These are phyloP conservation scores for Bruguiera parviflora DNA, from an alignment of 345 rosid species.

Conservation along the genomic window DNA sequence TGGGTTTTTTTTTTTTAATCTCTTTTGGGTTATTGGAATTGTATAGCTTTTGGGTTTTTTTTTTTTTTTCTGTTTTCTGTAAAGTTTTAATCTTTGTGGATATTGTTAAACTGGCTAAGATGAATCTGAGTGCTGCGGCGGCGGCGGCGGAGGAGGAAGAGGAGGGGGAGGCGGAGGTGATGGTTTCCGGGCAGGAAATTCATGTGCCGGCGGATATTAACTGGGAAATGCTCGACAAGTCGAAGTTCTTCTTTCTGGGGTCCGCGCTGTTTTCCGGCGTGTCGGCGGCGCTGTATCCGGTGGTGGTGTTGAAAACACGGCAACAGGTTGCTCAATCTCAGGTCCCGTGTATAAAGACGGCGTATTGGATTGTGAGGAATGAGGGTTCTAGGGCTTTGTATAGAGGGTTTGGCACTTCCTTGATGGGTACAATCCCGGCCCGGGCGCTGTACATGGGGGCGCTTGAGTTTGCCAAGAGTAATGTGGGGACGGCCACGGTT, in stretches of 20 bases:
- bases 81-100: constrained; percentile 4
- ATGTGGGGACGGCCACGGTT: constrained; percentile 65
- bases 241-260: constrained; percentile 82
- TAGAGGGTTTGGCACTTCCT: constrained; percentile 84
- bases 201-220: constrained; percentile 65
- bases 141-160: not conserved
- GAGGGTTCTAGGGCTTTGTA: constrained; percentile 82
- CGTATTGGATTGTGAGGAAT: constrained; percentile 45
- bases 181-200: constrained; percentile 41
- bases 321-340: constrained; percentile 67
- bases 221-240: constrained; percentile 91
- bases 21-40: not conserved
- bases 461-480: constrained; percentile 80
- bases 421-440: constrained; percentile 92
- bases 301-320: constrained; percentile 76
- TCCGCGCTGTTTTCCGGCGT: constrained; percentile 90
- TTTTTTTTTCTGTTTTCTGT: too few species aligned
- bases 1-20: not conserved
- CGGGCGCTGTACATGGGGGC: constrained; percentile 87
- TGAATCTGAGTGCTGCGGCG: constrained; percentile 50
- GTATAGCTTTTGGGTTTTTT: not conserved
- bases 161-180: constrained; percentile 32
- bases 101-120: constrained; percentile 39
- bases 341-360: constrained; percentile 51
- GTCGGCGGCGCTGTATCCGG: constrained; percentile 73